Conservation (phyloP, 805 yeast species). For the Torulaspora indica region DNA sequence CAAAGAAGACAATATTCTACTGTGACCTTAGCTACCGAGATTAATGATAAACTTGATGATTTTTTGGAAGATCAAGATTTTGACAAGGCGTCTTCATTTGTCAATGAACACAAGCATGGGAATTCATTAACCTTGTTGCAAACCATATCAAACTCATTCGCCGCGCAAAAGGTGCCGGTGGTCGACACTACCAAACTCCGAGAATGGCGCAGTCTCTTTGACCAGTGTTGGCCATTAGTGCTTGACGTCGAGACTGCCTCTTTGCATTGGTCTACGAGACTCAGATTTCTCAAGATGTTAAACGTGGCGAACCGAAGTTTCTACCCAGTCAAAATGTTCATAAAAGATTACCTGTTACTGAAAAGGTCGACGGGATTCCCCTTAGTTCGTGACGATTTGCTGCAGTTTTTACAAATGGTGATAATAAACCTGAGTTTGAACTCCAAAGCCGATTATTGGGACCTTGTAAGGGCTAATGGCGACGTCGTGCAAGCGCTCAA, state of each 20-base stretch:
- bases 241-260: slow-evolving; percentile 12
- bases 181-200: slow-evolving; percentile 6
- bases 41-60: slow-evolving; percentile 5
- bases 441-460: slow-evolving; percentile 14
- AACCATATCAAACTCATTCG: slow-evolving; percentile 10
- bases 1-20: slow-evolving; percentile 31
- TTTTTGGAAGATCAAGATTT: slow-evolving; percentile 15
- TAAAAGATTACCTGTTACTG: slow-evolving; percentile 20
- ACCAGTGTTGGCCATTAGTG: slow-evolving; percentile 25
- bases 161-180: slow-evolving; percentile 4
- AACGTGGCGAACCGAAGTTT: slow-evolving; percentile 13
- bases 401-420: slow-evolving; percentile 17
- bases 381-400: slow-evolving; percentile 19
- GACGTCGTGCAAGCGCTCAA: slow-evolving; percentile 12
- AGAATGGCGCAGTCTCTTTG: slow-evolving; percentile 20
- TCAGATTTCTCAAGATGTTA: slow-evolving; percentile 18
- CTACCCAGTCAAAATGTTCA: slow-evolving; percentile 12
- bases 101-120: not conserved
- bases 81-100: slow-evolving; percentile 8
- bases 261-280: slow-evolving; percentile 23
- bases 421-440: slow-evolving; percentile 8
- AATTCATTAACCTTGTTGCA: slow-evolving; percentile 8
- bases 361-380: slow-evolving; percentile 20
- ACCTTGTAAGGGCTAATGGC: slow-evolving; percentile 14
- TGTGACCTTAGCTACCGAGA: slow-evolving; percentile 3